Base-by-base conservation (phyloP, 805 yeast species). In the Saccharomycopsis oosterbeekiorum region DNA sequence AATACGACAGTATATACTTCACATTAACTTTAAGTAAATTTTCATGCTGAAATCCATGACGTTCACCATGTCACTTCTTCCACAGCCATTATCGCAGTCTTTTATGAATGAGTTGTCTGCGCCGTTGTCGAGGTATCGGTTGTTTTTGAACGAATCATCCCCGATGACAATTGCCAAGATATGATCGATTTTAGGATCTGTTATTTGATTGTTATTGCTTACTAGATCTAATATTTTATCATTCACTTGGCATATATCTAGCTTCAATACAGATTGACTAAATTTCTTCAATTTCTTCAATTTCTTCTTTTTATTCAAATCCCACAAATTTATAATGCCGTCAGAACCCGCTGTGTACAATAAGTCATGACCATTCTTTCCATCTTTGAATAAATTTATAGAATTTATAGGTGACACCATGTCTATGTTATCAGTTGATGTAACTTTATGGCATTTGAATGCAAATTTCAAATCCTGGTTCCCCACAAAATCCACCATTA, bases 91-190 rank as follows among this genome's bases (percentile, higher is more conserved):
- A 24, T 14, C 21, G 15, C 21, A 4, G 34, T 15, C 14, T 34
- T 24, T 29, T 6, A 24, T 39, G 43, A 39, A 37, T 2, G 21
- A 24, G 36, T n/a, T 39, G 10, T 39, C 40, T 43, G 17, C 14
- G 9, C 60, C 60, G 19, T 34, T 59, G 43, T 61, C 58, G 41
- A 63, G 57, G 26, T 59, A 56, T 36, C 58, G 39, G 29, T 61
- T 63, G 47, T 63, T 77, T 65, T 78, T 78, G 69, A 74, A 80
- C 0, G 77, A 69, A 66, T 82, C 85, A 63, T 80, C 82, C 17
- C 82, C 76, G 3, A 80, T 73, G 1, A 80, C 84, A 17, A 80
- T 73, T 0, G 78, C 78, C 40, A 82, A 65, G 37, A 71, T 34
- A 1, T 65, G 56, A 1, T 63, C 66, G 34, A 12, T 12, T 6